These are phyloP conservation scores for Lactarius tabidus DNA, from an alignment of 768 basidiomycete genomes.

Conservation along the genomic window DNA sequence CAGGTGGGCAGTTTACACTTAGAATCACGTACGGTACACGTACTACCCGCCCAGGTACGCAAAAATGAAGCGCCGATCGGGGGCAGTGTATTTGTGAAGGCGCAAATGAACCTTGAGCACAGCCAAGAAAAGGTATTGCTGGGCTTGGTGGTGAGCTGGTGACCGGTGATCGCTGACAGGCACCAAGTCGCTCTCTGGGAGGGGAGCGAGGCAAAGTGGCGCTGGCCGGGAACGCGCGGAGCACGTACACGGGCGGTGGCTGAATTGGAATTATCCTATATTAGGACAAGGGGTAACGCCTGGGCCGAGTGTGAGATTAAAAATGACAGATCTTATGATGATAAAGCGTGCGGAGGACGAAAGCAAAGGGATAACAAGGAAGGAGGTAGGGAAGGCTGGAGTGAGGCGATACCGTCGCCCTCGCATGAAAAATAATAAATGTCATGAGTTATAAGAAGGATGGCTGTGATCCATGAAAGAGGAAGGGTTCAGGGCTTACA, in stretches of 20 bases:
- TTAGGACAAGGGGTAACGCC: neutral
- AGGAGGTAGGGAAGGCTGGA: neutral
- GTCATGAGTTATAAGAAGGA: neutral
- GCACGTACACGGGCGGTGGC: neutral
- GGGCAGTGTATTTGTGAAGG: neutral
- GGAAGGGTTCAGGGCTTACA: neutral
- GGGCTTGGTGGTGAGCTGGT: neutral
- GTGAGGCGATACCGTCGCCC: neutral
- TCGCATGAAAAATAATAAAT: neutral
- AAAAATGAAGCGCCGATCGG: neutral
- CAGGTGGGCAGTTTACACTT: neutral
- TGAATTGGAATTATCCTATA: neutral
- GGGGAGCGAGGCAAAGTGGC: neutral
- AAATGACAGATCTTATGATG: neutral
- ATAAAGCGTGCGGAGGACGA: neutral
- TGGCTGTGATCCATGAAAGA: too few species aligned
- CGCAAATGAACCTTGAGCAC: neutral
- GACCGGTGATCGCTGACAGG: neutral
- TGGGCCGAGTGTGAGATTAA: neutral
- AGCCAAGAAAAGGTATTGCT: neutral
- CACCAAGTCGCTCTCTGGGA: neutral
- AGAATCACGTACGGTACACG: neutral
- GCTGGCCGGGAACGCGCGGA: neutral
- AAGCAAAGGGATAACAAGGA: neutral
- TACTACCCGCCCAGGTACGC: neutral